These are phyloP conservation scores for Chlamydomonas sphaeroides DNA, from an alignment of 139 green algal genomes.

Conservation along the genomic window DNA sequence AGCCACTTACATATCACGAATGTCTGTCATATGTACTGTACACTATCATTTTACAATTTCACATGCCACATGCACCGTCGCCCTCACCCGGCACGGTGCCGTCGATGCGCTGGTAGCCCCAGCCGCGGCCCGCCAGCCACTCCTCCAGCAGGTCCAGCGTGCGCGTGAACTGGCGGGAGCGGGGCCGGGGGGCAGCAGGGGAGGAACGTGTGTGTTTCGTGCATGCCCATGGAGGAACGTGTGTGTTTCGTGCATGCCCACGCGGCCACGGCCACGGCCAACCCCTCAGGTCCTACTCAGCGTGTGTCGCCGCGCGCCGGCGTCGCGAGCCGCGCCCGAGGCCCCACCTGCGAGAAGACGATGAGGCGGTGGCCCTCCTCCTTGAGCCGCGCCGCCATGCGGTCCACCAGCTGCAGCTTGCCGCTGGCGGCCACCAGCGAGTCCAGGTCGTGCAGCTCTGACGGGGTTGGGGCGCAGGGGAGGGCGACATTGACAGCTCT, in stretches of 20 bases:
- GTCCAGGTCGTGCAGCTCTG: constrained; percentile 46
- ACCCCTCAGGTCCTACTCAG: too few relatives aligned
- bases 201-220: constrained; percentile 55
- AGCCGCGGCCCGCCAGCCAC: constrained; percentile 58
- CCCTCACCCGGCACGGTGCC: constrained; percentile 54
- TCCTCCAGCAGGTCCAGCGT: constrained; percentile 84
- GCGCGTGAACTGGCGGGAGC: constrained; percentile 58
- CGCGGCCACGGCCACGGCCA: too few relatives aligned
- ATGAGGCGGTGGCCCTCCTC: constrained; percentile 55
- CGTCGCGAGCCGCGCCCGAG: too few relatives aligned
- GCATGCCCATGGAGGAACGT: constrained; percentile 9
- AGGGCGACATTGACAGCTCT: too few relatives aligned
- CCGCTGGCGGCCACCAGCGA: constrained; percentile 67
- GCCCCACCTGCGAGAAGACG: constrained; percentile 59
- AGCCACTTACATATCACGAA: too few relatives aligned
- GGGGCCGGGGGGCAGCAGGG: not conserved
- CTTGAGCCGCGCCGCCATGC: constrained; percentile 69
- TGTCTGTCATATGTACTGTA: too few relatives aligned
- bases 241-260: constrained; percentile 59
- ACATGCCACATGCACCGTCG: too few relatives aligned
- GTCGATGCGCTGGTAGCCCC: constrained; percentile 74
- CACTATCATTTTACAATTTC: too few relatives aligned
- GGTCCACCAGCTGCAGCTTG: constrained; percentile 89
- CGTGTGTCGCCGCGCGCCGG: too few relatives aligned
- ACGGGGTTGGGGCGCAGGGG: too few relatives aligned